Evolutionary conservation across 2,329 filamentous ascomycete species (phyloP), one percentile per base, ranked within the genome.

Genomic region (Xylaria sp.): DNA sequence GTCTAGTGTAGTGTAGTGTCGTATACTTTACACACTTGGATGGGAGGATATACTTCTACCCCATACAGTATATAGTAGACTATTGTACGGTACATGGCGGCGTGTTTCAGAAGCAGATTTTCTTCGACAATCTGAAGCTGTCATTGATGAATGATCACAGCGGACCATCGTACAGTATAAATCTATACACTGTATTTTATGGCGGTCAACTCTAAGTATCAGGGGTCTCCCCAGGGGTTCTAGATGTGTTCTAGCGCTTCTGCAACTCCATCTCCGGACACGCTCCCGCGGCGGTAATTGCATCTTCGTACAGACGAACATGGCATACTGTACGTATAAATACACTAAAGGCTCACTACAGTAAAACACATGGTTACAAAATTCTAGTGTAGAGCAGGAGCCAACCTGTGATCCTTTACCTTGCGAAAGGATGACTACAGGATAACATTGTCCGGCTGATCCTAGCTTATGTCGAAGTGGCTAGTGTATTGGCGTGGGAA

Each of bases 171-270:
- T 32, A 53, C 50, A 35, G 25, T 53, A 35, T 59, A 59, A 37
- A 47, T n/a, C 37, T 59, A 29, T 66, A 42, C 32, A 35, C 50
- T 40, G 27, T 12, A 57, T 37, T 35, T 37, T 47, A 48, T 54
- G 47, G 63, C 64, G 68, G 64, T 63, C 60, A 69, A 16, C 51
- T 37, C 27, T 29, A 37, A 32, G 21, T 54, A 18, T 23, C 44
- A 44, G 25, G 42, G 27, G 50, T 32, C 25, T 32, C 25, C 5
- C 50, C 50, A 53, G 50, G 57, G 61, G 27, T 65, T 58, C 57
- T 35, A 50, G 29, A 61, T 65, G 37, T 44, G 54, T 58, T 66
- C 63, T 66, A 61, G 58, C 50, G 63, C 27, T 65, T 42, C 63
- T 53, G 48, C 29, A 25, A n/a, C 35, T 47, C 47, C 51, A 65